Evolutionary conservation across 495 filamentous ascomycete genomes (phyloP).

Genomic region (Diplogelasinospora grovesii): DNA sequence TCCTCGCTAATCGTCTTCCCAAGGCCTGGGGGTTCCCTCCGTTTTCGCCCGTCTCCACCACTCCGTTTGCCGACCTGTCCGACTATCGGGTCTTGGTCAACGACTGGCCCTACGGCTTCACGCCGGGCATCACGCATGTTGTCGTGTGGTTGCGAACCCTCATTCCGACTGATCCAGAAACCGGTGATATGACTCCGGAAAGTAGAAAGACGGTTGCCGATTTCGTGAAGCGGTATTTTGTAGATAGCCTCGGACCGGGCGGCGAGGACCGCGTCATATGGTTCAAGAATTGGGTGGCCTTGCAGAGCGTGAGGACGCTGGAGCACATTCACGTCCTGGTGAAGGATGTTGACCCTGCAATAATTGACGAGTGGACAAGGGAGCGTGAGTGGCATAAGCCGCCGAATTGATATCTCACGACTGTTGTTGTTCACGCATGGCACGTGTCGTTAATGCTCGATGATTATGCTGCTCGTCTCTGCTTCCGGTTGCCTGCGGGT

Average conservation of each 20-base stretch:
- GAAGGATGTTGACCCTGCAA: conserved; percentile 50
- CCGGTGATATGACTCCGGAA: conserved; percentile 69
- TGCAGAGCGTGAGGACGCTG: conserved; percentile 78
- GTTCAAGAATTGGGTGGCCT: conserved; percentile 90
- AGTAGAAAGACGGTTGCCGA: conserved; percentile 52
- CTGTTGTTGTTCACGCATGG: not conserved
- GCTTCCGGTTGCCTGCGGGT: conserved; percentile 43
- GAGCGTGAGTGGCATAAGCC: conserved; percentile 30
- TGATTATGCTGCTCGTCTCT: conserved; percentile 31
- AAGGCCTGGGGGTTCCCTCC: conserved; percentile 53
- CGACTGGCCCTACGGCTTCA: conserved; percentile 87
- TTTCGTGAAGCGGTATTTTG: conserved; percentile 66
- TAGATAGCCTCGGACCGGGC: conserved; percentile 44
- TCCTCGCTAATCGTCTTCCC: conserved; percentile 63
- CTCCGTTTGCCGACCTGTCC: conserved; percentile 60
- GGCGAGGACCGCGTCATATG: conserved; percentile 62
- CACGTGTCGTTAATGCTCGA: not conserved
- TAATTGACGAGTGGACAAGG: conserved; percentile 56
- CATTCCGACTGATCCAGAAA: conserved; percentile 47
- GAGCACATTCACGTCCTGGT: conserved; percentile 64
- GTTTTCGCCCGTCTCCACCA: conserved; percentile 44
- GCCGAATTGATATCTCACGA: not conserved
- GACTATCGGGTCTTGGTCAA: conserved; percentile 77
- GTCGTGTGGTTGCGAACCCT: conserved; percentile 58
- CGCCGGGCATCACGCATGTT: conserved; percentile 62